A percentile compares a stretch with the other conserved stretches of the same genome.
Conservation (phyloP, 345 rosid genomes). For the Gossypium arboreum region DNA sequence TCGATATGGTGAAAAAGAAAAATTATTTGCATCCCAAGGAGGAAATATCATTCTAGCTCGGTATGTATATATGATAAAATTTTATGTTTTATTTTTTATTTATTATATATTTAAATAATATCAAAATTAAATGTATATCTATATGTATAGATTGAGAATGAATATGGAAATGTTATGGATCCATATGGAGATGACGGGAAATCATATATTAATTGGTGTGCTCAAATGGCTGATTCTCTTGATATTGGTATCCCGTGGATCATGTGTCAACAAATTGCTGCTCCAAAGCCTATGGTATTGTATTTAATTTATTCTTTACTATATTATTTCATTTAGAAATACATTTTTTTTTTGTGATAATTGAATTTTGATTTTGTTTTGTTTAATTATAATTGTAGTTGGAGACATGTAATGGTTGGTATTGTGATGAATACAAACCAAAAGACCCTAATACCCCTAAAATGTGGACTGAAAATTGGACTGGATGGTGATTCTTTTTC, state of each 20-base stretch:
- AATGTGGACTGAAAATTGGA: slow-evolving; percentile 75
- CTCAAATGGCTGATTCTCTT: slow-evolving; percentile 36
- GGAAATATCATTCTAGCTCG: slow-evolving; percentile 76
- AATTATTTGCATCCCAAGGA: slow-evolving; percentile 71
- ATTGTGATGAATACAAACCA: slow-evolving; percentile 45
- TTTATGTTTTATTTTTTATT: not conserved
- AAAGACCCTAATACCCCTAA: slow-evolving; percentile 40
- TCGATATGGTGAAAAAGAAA: slow-evolving; percentile 58
- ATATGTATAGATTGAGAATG: slow-evolving; percentile 34
- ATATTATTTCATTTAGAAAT: too few species aligned
- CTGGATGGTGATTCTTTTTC: slow-evolving; percentile 44
- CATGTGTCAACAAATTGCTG: slow-evolving; percentile 50
- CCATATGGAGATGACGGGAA: slow-evolving; percentile 15
- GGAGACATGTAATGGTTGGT: slow-evolving; percentile 54
- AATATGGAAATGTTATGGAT: slow-evolving; percentile 30
- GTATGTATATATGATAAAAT: slow-evolving; percentile 27
- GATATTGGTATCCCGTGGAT: slow-evolving; percentile 52
- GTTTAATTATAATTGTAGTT: slow-evolving; percentile 27
- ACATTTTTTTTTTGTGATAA: too few species aligned
- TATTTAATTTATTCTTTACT: too few species aligned
- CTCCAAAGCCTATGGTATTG: slow-evolving; percentile 42
- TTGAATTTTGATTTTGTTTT: not conserved
- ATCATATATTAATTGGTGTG: slow-evolving; percentile 26
- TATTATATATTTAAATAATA: not conserved
- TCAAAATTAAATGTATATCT: not conserved